Evolutionary conservation across 2,329 filamentous ascomycete species (phyloP).

Genomic region (Rhynchosporium agropyri): DNA sequence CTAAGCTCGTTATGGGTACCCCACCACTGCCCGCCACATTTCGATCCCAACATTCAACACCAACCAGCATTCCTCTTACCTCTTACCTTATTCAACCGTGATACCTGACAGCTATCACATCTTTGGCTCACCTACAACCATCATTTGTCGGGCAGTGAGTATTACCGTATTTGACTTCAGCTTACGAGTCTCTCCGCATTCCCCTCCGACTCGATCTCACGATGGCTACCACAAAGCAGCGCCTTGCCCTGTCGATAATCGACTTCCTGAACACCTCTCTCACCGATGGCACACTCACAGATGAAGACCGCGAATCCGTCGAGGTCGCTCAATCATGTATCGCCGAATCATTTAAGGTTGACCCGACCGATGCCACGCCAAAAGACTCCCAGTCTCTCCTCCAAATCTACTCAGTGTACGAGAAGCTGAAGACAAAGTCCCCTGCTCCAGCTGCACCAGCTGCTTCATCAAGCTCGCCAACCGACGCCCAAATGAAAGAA

Average conservation of each 20-base stretch:
- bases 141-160: neutral
- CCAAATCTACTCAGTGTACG: constrained; percentile 93
- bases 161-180: too few relatives aligned
- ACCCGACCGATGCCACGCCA: constrained; percentile 77
- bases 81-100: neutral
- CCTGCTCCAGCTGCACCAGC: constrained; percentile 47
- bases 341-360: constrained; percentile 91
- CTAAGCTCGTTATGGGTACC: neutral
- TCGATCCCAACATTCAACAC: neutral
- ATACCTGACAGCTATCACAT: too few relatives aligned
- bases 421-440: constrained; percentile 73
- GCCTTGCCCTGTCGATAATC: constrained; percentile 94
- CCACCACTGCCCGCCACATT: neutral
- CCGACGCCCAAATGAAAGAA: constrained; percentile 67
- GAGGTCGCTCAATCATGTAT: constrained; percentile 96
- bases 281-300: constrained; percentile 82
- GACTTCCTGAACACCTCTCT: constrained; percentile 87
- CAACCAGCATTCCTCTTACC: neutral
- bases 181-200: too few relatives aligned
- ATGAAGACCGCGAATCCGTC: constrained; percentile 90
- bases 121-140: neutral
- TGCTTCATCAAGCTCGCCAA: constrained; percentile 36
- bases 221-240: constrained; percentile 57
- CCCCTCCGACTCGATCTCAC: neutral
- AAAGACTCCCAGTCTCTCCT: constrained; percentile 85